phyloP scores from a whole-genome alignment of 2,329 filamentous ascomycete species.

The Fusarium mangiferae region DNA sequence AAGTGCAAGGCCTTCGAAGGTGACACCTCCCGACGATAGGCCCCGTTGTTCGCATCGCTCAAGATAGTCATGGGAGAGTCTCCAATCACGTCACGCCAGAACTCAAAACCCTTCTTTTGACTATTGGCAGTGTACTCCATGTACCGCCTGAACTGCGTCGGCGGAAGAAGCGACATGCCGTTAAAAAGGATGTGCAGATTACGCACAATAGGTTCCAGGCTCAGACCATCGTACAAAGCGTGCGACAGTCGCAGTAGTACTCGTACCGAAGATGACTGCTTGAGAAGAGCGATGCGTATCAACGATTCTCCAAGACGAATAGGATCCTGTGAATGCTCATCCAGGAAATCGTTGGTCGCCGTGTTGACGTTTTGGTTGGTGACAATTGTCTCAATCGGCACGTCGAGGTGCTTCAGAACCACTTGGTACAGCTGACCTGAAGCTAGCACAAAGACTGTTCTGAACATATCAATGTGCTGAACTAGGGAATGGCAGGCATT shows the following conservation, averaged over 20 bases:
- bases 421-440: constrained; percentile 7
- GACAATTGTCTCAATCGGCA: background rate
- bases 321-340: background rate
- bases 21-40: too few species aligned
- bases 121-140: constrained; percentile 16
- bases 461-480: constrained; percentile 8
- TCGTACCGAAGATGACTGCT: constrained; percentile 2
- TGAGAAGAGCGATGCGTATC: constrained; percentile 10
- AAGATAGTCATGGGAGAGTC: constrained; percentile 4
- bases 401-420: background rate
- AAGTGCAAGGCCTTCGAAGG: background rate
- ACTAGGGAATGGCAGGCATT: background rate
- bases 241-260: constrained; percentile 33
- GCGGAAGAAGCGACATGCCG: constrained; percentile 6
- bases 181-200: constrained; percentile 27
- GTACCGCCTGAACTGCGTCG: constrained; percentile 29
- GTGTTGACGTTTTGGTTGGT: background rate
- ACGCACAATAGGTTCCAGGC: constrained; percentile 29
- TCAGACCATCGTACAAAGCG: constrained; percentile 40
- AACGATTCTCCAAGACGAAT: background rate
- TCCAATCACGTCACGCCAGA: constrained; percentile 11
- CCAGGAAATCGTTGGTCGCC: background rate
- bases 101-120: background rate
- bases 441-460: constrained; percentile 4
- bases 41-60: background rate